Conservation (phyloP, 177 flowering plant genomes). For the Vitis hybrid region DNA sequence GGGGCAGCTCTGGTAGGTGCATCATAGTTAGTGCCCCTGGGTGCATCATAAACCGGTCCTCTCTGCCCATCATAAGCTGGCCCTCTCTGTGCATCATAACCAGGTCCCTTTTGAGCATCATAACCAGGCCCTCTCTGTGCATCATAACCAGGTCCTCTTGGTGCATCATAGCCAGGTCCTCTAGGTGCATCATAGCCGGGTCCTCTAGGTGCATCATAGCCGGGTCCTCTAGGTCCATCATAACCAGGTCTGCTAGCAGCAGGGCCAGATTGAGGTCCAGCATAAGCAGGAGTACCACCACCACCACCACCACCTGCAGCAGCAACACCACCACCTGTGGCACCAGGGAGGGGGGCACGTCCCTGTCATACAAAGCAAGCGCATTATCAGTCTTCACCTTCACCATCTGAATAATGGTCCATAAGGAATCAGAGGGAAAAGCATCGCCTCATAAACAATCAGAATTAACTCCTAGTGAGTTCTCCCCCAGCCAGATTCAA, state of each 20-base stretch:
- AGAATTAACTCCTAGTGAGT: neutral
- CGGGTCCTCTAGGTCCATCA: constrained; percentile 25
- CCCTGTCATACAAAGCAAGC: constrained; percentile 33
- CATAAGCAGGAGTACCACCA: neutral
- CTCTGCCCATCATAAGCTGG: constrained; percentile 15
- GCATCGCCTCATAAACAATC: too few relatives aligned
- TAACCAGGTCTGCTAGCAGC: constrained; percentile 17
- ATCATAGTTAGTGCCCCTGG: constrained; percentile 22
- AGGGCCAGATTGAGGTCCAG: neutral
- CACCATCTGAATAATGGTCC: neutral
- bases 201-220: constrained; percentile 36
- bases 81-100: constrained; percentile 19
- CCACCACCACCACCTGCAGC: neutral
- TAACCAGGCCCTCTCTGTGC: constrained; percentile 21
- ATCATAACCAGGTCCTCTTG: constrained; percentile 27
- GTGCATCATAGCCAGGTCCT: constrained; percentile 27
- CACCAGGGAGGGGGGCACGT: constrained; percentile 30
- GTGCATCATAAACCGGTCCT: constrained; percentile 19
- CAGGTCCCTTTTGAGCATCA: constrained; percentile 19
- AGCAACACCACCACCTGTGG: constrained; percentile 13
- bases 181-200: constrained; percentile 28
- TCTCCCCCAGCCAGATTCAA: too few relatives aligned
- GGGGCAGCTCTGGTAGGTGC: constrained; percentile 28
- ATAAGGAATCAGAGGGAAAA: neutral
- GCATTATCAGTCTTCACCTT: constrained; percentile 1